Evolutionary conservation across 176 grass and related monocot species (phyloP), one percentile per base, ranked within the genome.

Genomic region (Aegilops bicornis): DNA sequence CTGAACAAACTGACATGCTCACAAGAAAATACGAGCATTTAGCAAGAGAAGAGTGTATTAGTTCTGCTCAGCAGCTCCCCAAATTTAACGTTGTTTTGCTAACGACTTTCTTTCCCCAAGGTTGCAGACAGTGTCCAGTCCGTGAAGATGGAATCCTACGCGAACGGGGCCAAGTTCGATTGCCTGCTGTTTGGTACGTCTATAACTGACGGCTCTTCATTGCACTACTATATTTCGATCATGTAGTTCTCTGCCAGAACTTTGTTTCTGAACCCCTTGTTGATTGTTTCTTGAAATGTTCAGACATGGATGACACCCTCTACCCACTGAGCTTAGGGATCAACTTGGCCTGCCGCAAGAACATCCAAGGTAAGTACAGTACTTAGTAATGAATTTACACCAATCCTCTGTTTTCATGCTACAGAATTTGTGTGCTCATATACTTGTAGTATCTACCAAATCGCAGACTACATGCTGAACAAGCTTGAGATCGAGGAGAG

Each of bases 281-380:
- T 66, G 31, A 80, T 72, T 40, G 3, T 45, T 66, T 20, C 23
- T 13, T 4, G 16, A 10, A 30, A 30, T 84, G 8, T 78, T 36
- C 89, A 98, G 97, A 99, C 36, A 91, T 99, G 97, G 97, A 99
- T 76, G 97, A 99, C 64, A 99, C 97, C 13, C 83, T 99, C 17
- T 99, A 96, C 87, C 92, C 97, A 31, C 81, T 93, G 87, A 96
- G 89, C 76, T 85, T 86, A 4, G 97, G 97, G 1, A 84, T 99
- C 87, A 94, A 96, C 91, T 69, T 96, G 22, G 97, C 90, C 36
- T 99, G 97, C 87, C 94, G 94, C 33, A 89, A 94, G 33, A 99
- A 99, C 82, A 99, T 99, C 73, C 33, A 91, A 88, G 94, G 97
- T 90, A 85, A 76, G 6, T 40, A 31, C 30, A 31, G 30, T 31